phyloP scores from a whole-genome alignment of 805 yeast genomes.

The Saccharomycopsis microspora region DNA sequence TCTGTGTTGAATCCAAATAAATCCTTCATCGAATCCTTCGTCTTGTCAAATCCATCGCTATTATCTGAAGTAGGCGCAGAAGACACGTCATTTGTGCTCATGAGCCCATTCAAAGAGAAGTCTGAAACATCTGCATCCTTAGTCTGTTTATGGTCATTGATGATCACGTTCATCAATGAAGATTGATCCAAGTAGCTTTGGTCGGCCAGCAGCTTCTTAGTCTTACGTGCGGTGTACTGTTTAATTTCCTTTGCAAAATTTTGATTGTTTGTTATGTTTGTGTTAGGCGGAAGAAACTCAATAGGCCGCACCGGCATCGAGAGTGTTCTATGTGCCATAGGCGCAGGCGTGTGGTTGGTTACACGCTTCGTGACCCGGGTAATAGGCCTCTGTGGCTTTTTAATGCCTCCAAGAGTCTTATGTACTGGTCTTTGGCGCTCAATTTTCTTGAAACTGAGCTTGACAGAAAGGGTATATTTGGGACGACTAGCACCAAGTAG shows the following conservation, averaged over 20 bases:
- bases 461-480: constrained; percentile 2
- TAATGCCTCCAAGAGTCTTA: background rate
- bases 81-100: background rate
- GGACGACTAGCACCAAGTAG: background rate
- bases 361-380: constrained; percentile 19
- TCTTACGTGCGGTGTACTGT: background rate
- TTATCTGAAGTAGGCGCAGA: background rate
- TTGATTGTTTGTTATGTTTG: background rate
- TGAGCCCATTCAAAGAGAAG: no score
- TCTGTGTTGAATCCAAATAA: constrained; percentile 9
- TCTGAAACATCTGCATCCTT: no score
- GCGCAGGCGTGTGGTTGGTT: constrained; percentile 35
- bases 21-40: constrained; percentile 3
- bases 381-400: background rate
- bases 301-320: constrained; percentile 25
- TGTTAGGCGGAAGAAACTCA: constrained; percentile 1
- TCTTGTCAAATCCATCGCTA: background rate
- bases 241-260: background rate
- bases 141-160: no score
- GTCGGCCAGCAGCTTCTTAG: background rate
- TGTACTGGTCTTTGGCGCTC: background rate
- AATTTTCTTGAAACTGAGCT: constrained; percentile 10
- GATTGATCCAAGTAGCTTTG: no score
- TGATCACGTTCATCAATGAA: no score
- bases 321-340: constrained; percentile 34